Conservation (phyloP, 2,329 filamentous ascomycete genomes). For the Myriosclerotinia curreyana region DNA sequence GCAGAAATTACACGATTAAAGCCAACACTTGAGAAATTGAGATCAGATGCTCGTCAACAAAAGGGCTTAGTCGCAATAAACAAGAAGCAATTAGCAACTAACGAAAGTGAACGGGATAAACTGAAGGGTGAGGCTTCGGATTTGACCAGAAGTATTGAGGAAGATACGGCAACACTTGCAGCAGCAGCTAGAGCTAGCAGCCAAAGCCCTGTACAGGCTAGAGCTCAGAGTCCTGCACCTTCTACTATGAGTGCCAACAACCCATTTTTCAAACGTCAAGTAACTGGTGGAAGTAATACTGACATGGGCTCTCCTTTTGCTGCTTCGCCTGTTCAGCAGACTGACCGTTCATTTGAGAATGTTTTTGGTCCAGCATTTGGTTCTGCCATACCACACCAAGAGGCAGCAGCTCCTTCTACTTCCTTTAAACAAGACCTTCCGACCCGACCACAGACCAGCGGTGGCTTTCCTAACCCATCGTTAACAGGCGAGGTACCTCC, state of each 20-base stretch:
- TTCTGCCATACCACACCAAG: constrained; percentile 43
- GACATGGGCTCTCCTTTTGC: constrained; percentile 48
- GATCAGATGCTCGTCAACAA: constrained; percentile 87
- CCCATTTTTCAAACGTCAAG: constrained; percentile 80
- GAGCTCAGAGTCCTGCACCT: constrained; percentile 51
- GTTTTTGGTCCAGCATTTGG: constrained; percentile 73
- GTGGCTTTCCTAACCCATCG: constrained; percentile 43
- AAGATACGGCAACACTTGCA: constrained; percentile 52
- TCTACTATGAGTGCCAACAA: constrained; percentile 78
- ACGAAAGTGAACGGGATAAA: constrained; percentile 84
- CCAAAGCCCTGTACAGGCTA: constrained; percentile 33
- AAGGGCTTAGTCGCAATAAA: constrained; percentile 97
- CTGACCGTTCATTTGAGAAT: constrained; percentile 75
- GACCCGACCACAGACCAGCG: constrained; percentile 30
- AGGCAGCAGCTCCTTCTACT: constrained; percentile 48
- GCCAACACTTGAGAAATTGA: constrained; percentile 89
- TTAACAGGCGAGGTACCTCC: constrained; percentile 60
- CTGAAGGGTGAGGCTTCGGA: constrained; percentile 75
- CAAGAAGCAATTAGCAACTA: constrained; percentile 92
- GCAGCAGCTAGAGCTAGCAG: constrained; percentile 42
- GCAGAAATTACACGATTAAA: constrained; percentile 79
- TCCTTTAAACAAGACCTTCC: constrained; percentile 54
- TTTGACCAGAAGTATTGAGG: constrained; percentile 61
- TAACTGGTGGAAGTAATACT: constrained; percentile 47
- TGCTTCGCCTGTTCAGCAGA: constrained; percentile 42